A percentile compares a stretch with the other conserved stretches of the same genome.
Conservation (phyloP, 495 filamentous ascomycete species). For the Trichoderma orchidacearum region DNA sequence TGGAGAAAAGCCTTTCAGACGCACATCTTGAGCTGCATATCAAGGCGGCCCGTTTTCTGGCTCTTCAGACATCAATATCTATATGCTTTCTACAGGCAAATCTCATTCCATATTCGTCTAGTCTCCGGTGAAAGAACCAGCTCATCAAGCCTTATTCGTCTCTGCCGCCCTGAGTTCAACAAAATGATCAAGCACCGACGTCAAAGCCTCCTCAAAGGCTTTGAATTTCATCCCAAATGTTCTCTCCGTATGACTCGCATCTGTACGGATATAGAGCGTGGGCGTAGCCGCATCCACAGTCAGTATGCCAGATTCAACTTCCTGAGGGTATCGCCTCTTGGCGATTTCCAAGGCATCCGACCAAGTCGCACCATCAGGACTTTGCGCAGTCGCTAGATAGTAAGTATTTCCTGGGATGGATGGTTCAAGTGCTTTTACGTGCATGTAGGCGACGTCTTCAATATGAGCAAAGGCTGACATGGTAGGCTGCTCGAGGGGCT, state of each 20-base stretch:
- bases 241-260: slow-evolving; percentile 26
- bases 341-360: background rate
- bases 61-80: too few species aligned
- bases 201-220: slow-evolving; percentile 31
- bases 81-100: too few species aligned
- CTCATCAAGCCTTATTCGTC: too few species aligned
- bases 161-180: too few species aligned
- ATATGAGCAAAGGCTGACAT: slow-evolving; percentile 16
- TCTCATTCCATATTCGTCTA: too few species aligned
- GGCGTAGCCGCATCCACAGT: slow-evolving; percentile 20
- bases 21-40: too few species aligned
- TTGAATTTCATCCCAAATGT: slow-evolving; percentile 32
- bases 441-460: slow-evolving; percentile 28
- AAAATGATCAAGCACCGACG: too few species aligned
- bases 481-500: background rate
- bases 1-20: too few species aligned
- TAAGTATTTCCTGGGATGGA: slow-evolving; percentile 23
- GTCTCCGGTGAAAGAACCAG: too few species aligned
- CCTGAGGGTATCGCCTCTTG: slow-evolving; percentile 18
- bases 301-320: slow-evolving; percentile 22
- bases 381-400: slow-evolving; percentile 17
- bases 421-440: slow-evolving; percentile 25
- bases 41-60: too few species aligned
- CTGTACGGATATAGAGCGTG: slow-evolving; percentile 23
- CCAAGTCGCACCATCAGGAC: slow-evolving; percentile 30